Base-by-base conservation (phyloP, 192 early-diverging fungal species). In the Entomortierella beljakovae region DNA sequence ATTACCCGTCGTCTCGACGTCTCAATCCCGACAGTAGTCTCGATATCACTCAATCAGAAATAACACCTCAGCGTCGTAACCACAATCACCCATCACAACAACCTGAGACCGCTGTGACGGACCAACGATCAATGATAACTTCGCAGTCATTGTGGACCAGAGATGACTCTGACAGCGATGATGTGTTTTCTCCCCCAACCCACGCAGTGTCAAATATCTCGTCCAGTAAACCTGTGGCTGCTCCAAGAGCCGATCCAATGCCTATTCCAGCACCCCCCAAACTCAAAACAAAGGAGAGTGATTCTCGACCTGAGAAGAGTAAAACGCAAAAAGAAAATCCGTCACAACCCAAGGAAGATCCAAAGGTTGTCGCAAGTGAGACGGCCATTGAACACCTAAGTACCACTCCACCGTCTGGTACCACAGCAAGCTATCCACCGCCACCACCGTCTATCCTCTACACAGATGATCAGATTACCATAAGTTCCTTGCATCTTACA, bases 401-500 rank as follows among this genome's bases (percentile, higher is more conserved):
- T 0, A 54, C 34, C 6, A 7, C 61, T 0, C 16, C 59, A 0
- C 20, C 34, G 6, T 57, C 59, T 3, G 33, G 29, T 13, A 22
- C 61, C 29, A 50, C 64, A 37, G 52, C 55, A 11, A 56, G 50
- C 34, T 79, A 79, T 42, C 75, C 75, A 11, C 75, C 75, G 28
- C 68, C 62, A 1, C 75, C 75, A 8, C 75, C 75, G 16, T 55
- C 52, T n/a, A 79, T 79, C 51, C 57, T 79, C 0, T 79, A 79
- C 57, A 70, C 61, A 10, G 75, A 79, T 33, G 75, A 79, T 10
- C 67, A 70, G 25, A 79, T 79, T 33, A 79, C 75, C 13, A 62
- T 79, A 9, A 79, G 75, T 51, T 79, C 75, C 9, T 46, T 79
- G 48, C 75, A 79, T 23, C 57, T 79, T 20, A 79, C 75, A 22